Evolutionary conservation across 2,329 filamentous ascomycete species (phyloP).

Genomic region (Xylariaceae sp.): DNA sequence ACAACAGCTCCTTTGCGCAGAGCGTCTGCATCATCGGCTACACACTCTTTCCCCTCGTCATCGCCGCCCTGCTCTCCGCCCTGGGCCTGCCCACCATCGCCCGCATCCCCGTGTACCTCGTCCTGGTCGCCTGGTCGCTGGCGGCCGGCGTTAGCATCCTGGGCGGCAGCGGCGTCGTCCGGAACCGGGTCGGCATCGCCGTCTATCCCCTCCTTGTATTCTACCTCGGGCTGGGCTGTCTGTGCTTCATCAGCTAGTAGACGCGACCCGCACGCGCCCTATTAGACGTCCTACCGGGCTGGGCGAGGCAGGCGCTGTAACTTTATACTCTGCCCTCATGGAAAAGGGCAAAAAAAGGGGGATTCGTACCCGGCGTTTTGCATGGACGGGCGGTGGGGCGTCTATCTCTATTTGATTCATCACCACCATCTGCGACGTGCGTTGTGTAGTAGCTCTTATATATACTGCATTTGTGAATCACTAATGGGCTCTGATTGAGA

Average conservation of each 20-base stretch:
- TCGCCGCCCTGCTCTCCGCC: constrained; percentile 84
- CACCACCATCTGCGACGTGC: too few species aligned
- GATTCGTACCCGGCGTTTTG: too few species aligned
- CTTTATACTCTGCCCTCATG: too few species aligned
- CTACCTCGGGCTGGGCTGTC: constrained; percentile 83
- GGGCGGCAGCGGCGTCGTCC: constrained; percentile 89
- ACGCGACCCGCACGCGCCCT: too few species aligned
- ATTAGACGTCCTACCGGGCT: too few species aligned
- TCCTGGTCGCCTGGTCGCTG: constrained; percentile 85
- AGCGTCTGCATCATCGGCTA: constrained; percentile 98
- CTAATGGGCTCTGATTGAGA: too few species aligned
- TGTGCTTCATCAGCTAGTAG: constrained; percentile 88
- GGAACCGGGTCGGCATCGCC: constrained; percentile 87
- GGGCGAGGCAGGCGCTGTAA: too few species aligned
- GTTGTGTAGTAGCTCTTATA: too few species aligned
- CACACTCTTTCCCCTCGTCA: constrained; percentile 92
- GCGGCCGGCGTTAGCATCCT: constrained; percentile 94
- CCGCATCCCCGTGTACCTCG: constrained; percentile 82
- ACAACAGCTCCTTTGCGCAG: constrained; percentile 89
- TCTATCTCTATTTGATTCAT: too few species aligned
- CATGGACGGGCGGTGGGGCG: too few species aligned
- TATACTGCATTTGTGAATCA: too few species aligned
- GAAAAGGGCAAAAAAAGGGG: too few species aligned
- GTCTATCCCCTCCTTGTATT: constrained; percentile 95
- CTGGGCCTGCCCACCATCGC: constrained; percentile 70